Evolutionary conservation across 352 stramenopile species (phyloP).

Genomic region (Globisporangium canariense): DNA sequence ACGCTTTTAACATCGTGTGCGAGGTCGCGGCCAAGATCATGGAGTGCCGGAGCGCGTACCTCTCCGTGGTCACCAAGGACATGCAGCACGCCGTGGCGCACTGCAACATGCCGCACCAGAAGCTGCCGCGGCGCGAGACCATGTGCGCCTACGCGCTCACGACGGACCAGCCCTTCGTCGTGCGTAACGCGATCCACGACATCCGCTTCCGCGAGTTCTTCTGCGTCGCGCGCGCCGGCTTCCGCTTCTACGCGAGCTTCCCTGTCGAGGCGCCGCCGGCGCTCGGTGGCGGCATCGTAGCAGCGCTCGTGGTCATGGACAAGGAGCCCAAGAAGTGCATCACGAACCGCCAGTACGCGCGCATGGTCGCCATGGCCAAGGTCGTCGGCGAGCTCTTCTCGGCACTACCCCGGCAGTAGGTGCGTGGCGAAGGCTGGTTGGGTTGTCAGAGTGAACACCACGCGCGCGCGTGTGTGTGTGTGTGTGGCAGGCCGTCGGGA

Average conservation of each 20-base stretch:
- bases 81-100: conserved; percentile 28
- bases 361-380: conserved; percentile 26
- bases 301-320: conserved; percentile 32
- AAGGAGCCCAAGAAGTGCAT: conserved; percentile 28
- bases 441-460: too few species aligned
- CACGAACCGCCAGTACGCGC: conserved; percentile 30
- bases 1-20: conserved; percentile 26
- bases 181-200: conserved; percentile 31
- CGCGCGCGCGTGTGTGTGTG: too few species aligned
- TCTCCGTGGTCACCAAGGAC: conserved; percentile 31
- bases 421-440: not conserved
- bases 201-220: conserved; percentile 38
- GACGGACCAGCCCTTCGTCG: conserved; percentile 28
- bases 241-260: conserved; percentile 40
- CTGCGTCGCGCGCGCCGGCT: conserved; percentile 24
- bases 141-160: conserved; percentile 35
- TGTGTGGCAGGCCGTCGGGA: too few species aligned
- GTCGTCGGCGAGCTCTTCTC: conserved; percentile 26
- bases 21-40: conserved; percentile 32
- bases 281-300: conserved; percentile 28
- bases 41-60: conserved; percentile 26
- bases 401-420: conserved; percentile 12
- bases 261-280: conserved; percentile 24
- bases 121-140: conserved; percentile 30
- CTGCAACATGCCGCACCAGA: conserved; percentile 25